phyloP scores from a whole-genome alignment of 192 early-diverging fungal genomes.

The Podila epigama region DNA sequence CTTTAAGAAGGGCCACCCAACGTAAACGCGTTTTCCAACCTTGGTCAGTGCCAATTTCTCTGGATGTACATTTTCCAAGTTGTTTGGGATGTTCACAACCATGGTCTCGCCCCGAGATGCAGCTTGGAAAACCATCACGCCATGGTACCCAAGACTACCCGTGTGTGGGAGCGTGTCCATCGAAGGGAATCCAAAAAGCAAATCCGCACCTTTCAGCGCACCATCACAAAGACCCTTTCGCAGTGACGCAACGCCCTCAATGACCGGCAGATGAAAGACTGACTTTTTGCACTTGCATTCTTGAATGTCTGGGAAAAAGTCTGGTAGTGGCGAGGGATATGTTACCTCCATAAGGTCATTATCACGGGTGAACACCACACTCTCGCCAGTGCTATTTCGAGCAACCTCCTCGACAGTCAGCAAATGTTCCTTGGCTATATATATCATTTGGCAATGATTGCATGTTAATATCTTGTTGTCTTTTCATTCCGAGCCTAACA shows the following conservation, averaged over 20 bases:
- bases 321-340: conserved; percentile 69
- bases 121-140: conserved; percentile 79
- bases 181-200: conserved; percentile 89
- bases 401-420: conserved; percentile 65
- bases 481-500: background rate
- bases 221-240: conserved; percentile 69
- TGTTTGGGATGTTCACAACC: conserved; percentile 66
- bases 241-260: conserved; percentile 61
- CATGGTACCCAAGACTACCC: conserved; percentile 73
- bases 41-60: conserved; percentile 64
- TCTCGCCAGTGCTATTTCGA: conserved; percentile 68
- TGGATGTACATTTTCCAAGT: conserved; percentile 55
- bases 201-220: conserved; percentile 63
- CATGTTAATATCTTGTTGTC: background rate
- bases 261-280: conserved; percentile 66
- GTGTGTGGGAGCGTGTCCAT: conserved; percentile 81
- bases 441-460: background rate
- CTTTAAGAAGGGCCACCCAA: conserved; percentile 88
- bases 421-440: conserved; percentile 61
- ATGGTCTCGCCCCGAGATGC: conserved; percentile 71
- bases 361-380: conserved; percentile 71
- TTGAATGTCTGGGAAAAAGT: conserved; percentile 74
- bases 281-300: conserved; percentile 49
- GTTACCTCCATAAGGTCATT: conserved; percentile 14
- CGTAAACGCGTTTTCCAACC: conserved; percentile 68